Percentiles rank a stretch among this genome's conserved stretches.
Conservation (phyloP, 441 rosid species). For the Pelargonium myrrhifolium region DNA sequence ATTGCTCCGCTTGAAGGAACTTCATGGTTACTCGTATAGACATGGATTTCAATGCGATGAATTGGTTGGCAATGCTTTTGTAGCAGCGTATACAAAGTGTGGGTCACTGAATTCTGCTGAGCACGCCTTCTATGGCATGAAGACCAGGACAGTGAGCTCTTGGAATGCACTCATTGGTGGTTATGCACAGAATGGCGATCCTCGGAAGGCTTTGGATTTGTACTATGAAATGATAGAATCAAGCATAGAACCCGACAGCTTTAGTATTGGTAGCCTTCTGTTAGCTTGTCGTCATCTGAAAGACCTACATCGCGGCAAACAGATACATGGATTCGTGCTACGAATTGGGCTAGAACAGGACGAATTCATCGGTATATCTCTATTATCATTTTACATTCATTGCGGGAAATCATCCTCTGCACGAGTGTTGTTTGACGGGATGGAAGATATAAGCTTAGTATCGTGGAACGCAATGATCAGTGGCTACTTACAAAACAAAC, state of each 20-base stretch:
- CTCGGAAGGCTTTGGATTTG: conserved; percentile 36
- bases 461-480: conserved; percentile 43
- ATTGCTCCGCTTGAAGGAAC: conserved; percentile 44
- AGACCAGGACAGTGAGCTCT: conserved; percentile 42
- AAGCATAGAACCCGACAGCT: conserved; percentile 40
- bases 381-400: conserved; percentile 45
- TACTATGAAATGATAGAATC: conserved; percentile 35
- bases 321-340: conserved; percentile 45
- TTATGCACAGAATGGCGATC: conserved; percentile 44
- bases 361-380: conserved; percentile 32
- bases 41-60: conserved; percentile 35
- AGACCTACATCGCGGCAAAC: conserved; percentile 35
- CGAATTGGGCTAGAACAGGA: conserved; percentile 40
- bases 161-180: conserved; percentile 70
- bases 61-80: conserved; percentile 47
- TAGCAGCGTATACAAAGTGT: conserved; percentile 56
- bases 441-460: conserved; percentile 36
- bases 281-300: conserved; percentile 45
- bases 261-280: conserved; percentile 48
- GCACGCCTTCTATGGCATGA: conserved; percentile 33
- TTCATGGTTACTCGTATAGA: conserved; percentile 49
- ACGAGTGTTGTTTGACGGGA: conserved; percentile 34
- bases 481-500: conserved; percentile 37
- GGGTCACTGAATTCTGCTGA: conserved; percentile 38
- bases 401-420: conserved; percentile 38